These are phyloP conservation scores for Acacia concinna DNA, from an alignment of 331 rosid genomes.

Conservation along the genomic window DNA sequence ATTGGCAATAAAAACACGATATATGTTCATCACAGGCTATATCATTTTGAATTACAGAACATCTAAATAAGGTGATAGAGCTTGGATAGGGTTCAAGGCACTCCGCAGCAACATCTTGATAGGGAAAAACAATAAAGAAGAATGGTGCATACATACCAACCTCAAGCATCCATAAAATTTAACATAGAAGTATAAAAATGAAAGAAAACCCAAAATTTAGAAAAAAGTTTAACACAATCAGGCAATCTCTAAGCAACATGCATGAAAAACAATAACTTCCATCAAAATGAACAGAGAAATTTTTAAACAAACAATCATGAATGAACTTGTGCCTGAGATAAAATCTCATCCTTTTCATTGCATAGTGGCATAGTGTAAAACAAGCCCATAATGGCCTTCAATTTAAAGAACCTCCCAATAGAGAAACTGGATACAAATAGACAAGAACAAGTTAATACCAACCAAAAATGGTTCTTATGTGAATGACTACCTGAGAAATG, in stretches of 20 bases:
- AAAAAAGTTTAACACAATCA: neutral
- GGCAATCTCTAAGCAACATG: neutral
- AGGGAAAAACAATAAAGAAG: conserved; percentile 4
- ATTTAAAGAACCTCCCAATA: conserved; percentile 3
- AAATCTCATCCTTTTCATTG: neutral
- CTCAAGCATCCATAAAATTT: neutral
- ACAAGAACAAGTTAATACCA: conserved; percentile 15
- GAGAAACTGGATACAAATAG: neutral
- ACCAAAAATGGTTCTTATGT: neutral
- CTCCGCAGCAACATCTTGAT: neutral
- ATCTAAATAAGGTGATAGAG: neutral
- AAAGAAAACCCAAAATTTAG: neutral
- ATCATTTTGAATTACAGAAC: neutral
- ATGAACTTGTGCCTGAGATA: neutral
- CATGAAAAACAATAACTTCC: neutral
- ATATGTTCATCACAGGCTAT: neutral
- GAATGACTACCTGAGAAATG: conserved; percentile 77
- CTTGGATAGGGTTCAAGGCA: neutral
- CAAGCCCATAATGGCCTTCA: neutral
- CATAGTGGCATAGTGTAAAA: conserved; percentile 15
- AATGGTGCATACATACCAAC: neutral
- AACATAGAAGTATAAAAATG: neutral
- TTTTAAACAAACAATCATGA: neutral
- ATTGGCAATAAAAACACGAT: neutral
- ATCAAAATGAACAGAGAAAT: neutral